phyloP scores from a whole-genome alignment of 2,329 filamentous ascomycete genomes.

The Cytospora chrysosperma region DNA sequence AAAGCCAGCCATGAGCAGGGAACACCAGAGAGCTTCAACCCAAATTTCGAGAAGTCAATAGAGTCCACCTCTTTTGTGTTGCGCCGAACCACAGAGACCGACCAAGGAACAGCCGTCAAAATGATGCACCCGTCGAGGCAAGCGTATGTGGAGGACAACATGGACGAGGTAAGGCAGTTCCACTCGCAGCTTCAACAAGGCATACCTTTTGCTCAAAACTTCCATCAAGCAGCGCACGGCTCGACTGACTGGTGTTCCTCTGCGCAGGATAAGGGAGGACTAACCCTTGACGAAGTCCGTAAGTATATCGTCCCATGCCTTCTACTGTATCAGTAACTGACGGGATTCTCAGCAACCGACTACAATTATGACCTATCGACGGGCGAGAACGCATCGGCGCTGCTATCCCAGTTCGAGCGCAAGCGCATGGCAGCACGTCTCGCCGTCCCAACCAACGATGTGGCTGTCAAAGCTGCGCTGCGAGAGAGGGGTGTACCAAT shows the following conservation, averaged over 20 bases:
- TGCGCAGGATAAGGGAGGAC: constrained; percentile 37
- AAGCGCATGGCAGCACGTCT: constrained; percentile 87
- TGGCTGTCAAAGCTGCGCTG: constrained; percentile 74
- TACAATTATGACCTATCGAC: constrained; percentile 80
- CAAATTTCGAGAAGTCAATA: neutral
- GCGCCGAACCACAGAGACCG: neutral
- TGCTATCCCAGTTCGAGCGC: constrained; percentile 84
- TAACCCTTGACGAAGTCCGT: constrained; percentile 52
- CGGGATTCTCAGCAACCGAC: constrained; percentile 49
- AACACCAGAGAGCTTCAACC: neutral
- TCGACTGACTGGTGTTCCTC: constrained; percentile 30
- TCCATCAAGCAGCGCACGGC: constrained; percentile 26
- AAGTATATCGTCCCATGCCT: constrained; percentile 23
- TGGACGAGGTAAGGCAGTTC: constrained; percentile 57
- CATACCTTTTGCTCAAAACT: constrained; percentile 26
- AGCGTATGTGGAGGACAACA: constrained; percentile 88
- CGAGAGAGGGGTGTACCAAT: constrained; percentile 90
- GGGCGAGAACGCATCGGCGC: constrained; percentile 79
- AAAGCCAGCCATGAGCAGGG: neutral
- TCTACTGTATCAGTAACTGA: constrained; percentile 15
- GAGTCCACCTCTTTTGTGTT: neutral
- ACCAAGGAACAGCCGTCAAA: constrained; percentile 30
- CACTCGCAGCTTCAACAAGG: constrained; percentile 13
- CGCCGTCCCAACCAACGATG: constrained; percentile 91
- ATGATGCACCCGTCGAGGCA: constrained; percentile 86